Evolutionary conservation across 2,329 filamentous ascomycete species (phyloP), one percentile per base, ranked within the genome.

Genomic region (Paecilomyces niveus): DNA sequence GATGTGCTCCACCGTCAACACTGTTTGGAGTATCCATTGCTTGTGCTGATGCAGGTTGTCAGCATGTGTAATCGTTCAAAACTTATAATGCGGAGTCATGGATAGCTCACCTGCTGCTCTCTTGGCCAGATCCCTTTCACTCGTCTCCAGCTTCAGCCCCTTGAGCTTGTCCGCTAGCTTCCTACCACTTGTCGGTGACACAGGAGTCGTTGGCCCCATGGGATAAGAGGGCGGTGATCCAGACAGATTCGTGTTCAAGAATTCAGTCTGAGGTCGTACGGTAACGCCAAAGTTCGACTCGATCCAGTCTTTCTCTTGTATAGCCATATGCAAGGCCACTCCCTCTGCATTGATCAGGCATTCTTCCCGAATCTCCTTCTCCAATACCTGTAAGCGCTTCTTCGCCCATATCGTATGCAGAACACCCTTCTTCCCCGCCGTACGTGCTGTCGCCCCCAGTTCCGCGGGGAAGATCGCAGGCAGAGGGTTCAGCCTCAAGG

Each of bases 371-470:
- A 96, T 93, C 77, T 96, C 92, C 59, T 81, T 81, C 55, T 91
- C 85, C 54, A 96, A 78, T 62, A 89, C 86, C 32, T 85, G 84
- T 22, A 96, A 77, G 50, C 92, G 81, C 72, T 89, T 88, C 78
- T 92, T 92, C 18, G 90, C 92, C 91, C 92, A 97, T 59, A 93
- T 85, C 1, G 90, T 96, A 70, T 96, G 92, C 60, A 96, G 75
- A 1, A 96, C 90, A 1, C 92, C 92, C 62, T 90, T 89, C 66
- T 87, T 86, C 6, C 90, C 89, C 0, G 86, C 83, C 18, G 85
- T 79, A 24, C 84, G 80, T 11, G 84, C 84, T 22, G 84, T 87
- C 3, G 83, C 82, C 1, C 89, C 88, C 24, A 96, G 78, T 60
- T 88, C 87, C 0, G 88, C 85, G 0, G 90, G 87, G 68, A 93